Conservation (phyloP, 1,284 basidiomycete genomes). For the Butyriboletus appendiculatus region DNA sequence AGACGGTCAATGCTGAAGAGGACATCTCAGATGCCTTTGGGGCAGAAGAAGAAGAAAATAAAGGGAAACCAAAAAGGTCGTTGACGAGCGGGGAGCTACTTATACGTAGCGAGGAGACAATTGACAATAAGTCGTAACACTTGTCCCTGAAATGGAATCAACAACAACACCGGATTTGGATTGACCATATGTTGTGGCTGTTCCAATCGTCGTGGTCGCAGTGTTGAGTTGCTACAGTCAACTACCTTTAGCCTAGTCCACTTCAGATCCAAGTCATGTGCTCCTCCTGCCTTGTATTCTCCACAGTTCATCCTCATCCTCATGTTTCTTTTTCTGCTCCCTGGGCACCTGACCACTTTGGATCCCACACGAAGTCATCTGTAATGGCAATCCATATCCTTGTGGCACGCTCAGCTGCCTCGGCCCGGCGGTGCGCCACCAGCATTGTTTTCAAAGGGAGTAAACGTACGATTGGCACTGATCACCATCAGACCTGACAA, state of each 20-base stretch:
- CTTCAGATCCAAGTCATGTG: background rate
- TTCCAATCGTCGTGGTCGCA: too few relatives aligned
- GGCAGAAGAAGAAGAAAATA: background rate
- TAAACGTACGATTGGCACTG: background rate
- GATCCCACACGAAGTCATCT: background rate
- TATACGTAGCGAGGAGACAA: background rate
- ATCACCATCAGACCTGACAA: background rate
- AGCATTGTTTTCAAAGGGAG: background rate
- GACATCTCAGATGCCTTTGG: slow-evolving; percentile 24
- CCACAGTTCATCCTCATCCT: background rate
- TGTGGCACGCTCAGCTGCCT: background rate
- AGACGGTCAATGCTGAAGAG: slow-evolving; percentile 13
- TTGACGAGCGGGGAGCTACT: background rate
- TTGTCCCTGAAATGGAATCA: too few relatives aligned
- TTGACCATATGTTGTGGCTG: too few relatives aligned
- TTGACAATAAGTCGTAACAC: background rate
- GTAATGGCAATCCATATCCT: background rate
- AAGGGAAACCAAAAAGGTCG: background rate
- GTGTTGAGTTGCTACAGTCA: too few relatives aligned
- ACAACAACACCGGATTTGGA: too few relatives aligned
- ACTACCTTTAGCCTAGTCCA: too few relatives aligned
- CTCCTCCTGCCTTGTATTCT: background rate
- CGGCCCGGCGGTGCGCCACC: background rate
- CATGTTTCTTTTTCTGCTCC: background rate
- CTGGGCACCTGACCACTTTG: slow-evolving; percentile 1